Conservation (phyloP, 225 moss, liverwort and hornwort genomes). For the Polytrichum commune region DNA sequence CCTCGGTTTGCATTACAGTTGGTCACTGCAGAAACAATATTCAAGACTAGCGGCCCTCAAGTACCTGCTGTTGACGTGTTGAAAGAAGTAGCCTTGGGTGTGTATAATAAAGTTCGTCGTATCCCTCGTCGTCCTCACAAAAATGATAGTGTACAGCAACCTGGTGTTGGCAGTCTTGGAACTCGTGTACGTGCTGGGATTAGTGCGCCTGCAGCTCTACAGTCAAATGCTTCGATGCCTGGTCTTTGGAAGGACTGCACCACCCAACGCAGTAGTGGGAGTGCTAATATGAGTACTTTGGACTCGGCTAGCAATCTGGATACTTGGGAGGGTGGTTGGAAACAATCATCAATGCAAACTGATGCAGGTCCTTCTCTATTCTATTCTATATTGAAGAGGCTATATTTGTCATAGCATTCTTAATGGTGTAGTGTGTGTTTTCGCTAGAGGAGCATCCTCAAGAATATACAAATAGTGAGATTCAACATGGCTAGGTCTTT, state of each 20-base stretch:
- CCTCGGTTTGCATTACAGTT: conserved; percentile 89
- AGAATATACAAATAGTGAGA: too few relatives aligned
- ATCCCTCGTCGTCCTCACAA: conserved; percentile 42
- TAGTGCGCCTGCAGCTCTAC: conserved; percentile 38
- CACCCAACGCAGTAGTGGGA: conserved; percentile 61
- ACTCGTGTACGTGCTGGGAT: conserved; percentile 30
- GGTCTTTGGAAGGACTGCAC: conserved; percentile 98
- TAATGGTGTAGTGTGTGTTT: too few relatives aligned
- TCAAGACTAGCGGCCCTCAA: conserved; percentile 69
- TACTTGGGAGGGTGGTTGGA: conserved; percentile 89
- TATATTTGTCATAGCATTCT: too few relatives aligned
- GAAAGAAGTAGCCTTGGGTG: conserved; percentile 89
- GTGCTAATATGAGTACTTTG: conserved; percentile 33
- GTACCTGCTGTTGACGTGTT: conserved; percentile 64
- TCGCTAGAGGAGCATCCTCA: too few relatives aligned
- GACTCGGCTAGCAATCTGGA: conserved; percentile 62
- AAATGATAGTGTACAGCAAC: conserved; percentile 22
- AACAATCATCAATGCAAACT: conserved; percentile 60
- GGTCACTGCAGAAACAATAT: conserved; percentile 75
- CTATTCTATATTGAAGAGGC: too few relatives aligned
- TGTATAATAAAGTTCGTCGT: conserved; percentile 91
- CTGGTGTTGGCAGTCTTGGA: conserved; percentile 12
- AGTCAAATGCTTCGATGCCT: conserved; percentile 55
- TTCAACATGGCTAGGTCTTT: too few relatives aligned
- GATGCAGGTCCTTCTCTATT: conserved; percentile 38